Conservation (phyloP, 768 basidiomycete species). For the Phallus indusiatus region DNA sequence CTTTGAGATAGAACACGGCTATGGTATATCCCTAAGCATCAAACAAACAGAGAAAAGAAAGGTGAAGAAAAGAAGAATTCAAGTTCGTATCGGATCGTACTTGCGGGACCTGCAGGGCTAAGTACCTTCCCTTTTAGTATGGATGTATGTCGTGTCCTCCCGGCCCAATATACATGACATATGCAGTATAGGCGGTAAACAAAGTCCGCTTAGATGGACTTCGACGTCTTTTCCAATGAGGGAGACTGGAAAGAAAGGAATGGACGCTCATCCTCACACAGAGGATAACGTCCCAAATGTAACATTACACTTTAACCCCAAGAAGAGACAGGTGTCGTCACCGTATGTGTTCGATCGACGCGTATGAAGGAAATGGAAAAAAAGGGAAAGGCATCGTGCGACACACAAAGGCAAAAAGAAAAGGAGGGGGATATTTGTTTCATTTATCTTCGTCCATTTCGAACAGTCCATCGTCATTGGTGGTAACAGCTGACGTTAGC, state of each 20-base stretch:
- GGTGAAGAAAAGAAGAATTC: background rate
- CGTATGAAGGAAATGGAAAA: background rate
- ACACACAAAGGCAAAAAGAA: background rate
- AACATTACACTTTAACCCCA: too few relatives aligned
- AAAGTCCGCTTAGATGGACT: too few relatives aligned
- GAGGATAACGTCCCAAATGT: too few relatives aligned
- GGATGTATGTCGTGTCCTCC: background rate
- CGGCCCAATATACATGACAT: background rate
- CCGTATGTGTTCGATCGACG: too few relatives aligned
- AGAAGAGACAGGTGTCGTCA: too few relatives aligned
- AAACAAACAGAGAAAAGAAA: background rate
- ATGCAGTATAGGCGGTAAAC: too few relatives aligned
- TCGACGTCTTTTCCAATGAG: too few relatives aligned
- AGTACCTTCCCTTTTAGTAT: background rate
- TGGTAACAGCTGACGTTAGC: conserved; percentile 48
- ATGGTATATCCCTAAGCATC: background rate
- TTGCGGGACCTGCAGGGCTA: background rate
- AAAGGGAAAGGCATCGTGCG: background rate
- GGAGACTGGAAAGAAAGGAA: too few relatives aligned
- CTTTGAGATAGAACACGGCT: background rate
- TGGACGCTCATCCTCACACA: too few relatives aligned
- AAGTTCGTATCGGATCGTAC: background rate
- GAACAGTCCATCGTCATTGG: conserved; percentile 57
- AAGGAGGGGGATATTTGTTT: background rate
- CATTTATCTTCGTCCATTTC: conserved; percentile 40